Conservation (phyloP, 352 stramenopile genomes). For the Phytopythium aichiense region DNA sequence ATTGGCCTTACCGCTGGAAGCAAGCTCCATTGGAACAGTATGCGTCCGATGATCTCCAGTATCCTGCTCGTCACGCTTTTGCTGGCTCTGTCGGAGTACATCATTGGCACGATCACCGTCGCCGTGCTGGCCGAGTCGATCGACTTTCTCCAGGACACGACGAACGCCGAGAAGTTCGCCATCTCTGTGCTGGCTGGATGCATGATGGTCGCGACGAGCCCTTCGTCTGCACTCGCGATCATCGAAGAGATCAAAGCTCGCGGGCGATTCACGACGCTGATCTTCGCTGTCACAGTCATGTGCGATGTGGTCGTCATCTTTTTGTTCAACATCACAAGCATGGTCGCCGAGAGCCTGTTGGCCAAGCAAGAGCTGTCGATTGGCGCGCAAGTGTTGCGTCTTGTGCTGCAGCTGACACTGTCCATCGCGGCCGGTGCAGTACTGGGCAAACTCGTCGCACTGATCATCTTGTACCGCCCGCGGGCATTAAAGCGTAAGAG, state of each 20-base stretch:
- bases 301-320: constrained; percentile 70
- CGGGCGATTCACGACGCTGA: constrained; percentile 63
- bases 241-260: constrained; percentile 65
- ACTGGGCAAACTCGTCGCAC: constrained; percentile 48
- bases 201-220: constrained; percentile 71
- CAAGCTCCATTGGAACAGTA: constrained; percentile 61
- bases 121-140: constrained; percentile 53
- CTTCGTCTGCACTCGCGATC: constrained; percentile 59
- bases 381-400: constrained; percentile 15
- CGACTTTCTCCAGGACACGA: constrained; percentile 60
- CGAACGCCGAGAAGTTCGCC: constrained; percentile 48
- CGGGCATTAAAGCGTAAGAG: constrained; percentile 52
- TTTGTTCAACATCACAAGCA: constrained; percentile 70
- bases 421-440: constrained; percentile 46
- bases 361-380: constrained; percentile 41
- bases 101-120: constrained; percentile 60
- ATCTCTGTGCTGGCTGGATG: constrained; percentile 59
- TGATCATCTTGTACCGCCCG: constrained; percentile 52
- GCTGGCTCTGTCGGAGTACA: constrained; percentile 55
- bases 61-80: constrained; percentile 48
- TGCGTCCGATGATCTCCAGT: constrained; percentile 58
- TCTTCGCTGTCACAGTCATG: constrained; percentile 68
- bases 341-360: constrained; percentile 62
- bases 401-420: constrained; percentile 40
- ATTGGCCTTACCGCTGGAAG: constrained; percentile 57